Evolutionary conservation across 192 early-diverging fungal genomes (phyloP).

Genomic region (Coemansia asiatica): DNA sequence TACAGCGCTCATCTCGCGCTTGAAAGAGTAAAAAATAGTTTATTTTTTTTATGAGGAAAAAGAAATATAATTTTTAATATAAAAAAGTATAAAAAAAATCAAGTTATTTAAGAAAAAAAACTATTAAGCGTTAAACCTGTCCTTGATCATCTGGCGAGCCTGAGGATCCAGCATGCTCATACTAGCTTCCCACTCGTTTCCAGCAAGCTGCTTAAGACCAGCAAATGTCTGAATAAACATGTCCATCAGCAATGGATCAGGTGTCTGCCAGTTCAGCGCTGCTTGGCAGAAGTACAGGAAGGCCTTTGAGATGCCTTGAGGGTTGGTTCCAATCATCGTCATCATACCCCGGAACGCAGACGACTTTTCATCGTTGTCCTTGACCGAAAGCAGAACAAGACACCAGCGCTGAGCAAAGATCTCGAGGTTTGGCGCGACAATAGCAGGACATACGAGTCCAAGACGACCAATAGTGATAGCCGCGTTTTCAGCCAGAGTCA

Average conservation of each 20-base stretch:
- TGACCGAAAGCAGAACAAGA: slow-evolving; percentile 70
- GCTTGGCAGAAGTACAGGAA: slow-evolving; percentile 81
- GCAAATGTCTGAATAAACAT: slow-evolving; percentile 57
- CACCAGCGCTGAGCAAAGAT: slow-evolving; percentile 86
- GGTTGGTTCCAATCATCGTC: slow-evolving; percentile 88
- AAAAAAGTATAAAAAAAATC: slow-evolving; percentile 5
- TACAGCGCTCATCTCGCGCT: too few relatives aligned
- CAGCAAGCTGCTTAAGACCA: slow-evolving; percentile 53
- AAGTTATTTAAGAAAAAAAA: slow-evolving; percentile 14
- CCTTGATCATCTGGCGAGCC: slow-evolving; percentile 41
- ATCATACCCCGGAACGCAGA: slow-evolving; percentile 95
- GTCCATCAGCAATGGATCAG: slow-evolving; percentile 44
- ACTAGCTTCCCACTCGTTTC: slow-evolving; percentile 49
- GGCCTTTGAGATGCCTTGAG: slow-evolving; percentile 72
- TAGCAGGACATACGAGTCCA: slow-evolving; percentile 78
- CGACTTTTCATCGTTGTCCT: slow-evolving; percentile 96
- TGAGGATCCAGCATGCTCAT: slow-evolving; percentile 48
- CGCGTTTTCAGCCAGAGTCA: slow-evolving; percentile 89
- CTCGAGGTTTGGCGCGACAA: slow-evolving; percentile 84
- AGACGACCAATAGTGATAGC: slow-evolving; percentile 97
- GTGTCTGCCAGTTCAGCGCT: slow-evolving; percentile 73
- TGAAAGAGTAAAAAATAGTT: too few relatives aligned
- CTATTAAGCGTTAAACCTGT: slow-evolving; percentile 46
- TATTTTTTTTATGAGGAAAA: background rate
- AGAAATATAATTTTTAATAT: background rate